A percentile compares a stretch with the other conserved stretches of the same genome.
Evolutionary conservation across 345 rosid species (phyloP).

Genomic region (Cardamine occulta): DNA sequence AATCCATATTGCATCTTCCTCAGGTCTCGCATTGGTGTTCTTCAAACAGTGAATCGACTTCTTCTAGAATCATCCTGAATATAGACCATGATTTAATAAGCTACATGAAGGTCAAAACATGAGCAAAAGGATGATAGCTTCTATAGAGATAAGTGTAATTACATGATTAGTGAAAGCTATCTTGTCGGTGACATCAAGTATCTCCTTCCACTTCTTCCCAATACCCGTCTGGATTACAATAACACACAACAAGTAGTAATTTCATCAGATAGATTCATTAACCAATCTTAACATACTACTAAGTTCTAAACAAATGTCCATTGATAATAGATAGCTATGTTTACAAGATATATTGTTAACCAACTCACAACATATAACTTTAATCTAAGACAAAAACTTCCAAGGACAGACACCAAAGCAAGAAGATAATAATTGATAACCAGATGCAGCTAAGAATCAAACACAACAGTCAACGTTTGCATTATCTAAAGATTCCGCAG

Average conservation of each 20-base stretch:
- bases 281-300: not conserved
- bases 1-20: constrained; percentile 33
- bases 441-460: not conserved
- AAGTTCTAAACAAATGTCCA: not conserved
- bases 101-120: constrained; percentile 5
- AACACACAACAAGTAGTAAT: constrained; percentile 13
- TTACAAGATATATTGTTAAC: too few species aligned
- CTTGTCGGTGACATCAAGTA: constrained; percentile 70
- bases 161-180: constrained; percentile 84
- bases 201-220: constrained; percentile 97
- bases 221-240: constrained; percentile 64
- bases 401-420: too few species aligned
- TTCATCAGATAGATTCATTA: constrained; percentile 13
- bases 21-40: constrained; percentile 28
- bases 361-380: too few species aligned
- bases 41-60: constrained; percentile 71
- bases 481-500: not conserved
- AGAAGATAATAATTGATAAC: too few species aligned
- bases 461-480: not conserved
- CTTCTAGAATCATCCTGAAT: constrained; percentile 85
- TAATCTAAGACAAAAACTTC: too few species aligned
- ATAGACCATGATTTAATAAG: constrained; percentile 22
- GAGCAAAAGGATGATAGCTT: not conserved
- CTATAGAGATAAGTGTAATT: constrained; percentile 29
- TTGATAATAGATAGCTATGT: too few species aligned